These are phyloP conservation scores for Pleurotus salmoneostramineus DNA, from an alignment of 768 basidiomycete genomes.

Conservation along the genomic window DNA sequence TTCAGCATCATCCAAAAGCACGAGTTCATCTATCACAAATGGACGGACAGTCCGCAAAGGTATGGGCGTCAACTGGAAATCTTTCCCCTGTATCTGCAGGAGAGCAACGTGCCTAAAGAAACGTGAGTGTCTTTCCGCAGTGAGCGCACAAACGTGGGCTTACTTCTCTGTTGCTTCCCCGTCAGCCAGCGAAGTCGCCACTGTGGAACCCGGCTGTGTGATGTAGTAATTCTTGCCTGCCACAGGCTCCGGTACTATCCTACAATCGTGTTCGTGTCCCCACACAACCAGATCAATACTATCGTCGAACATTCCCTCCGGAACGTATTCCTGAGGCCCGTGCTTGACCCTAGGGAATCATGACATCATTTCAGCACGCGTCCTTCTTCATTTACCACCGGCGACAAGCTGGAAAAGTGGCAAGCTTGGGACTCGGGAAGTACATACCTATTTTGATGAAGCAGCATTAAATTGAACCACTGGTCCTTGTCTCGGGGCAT, in stretches of 20 bases:
- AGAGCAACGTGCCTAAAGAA: conserved; percentile 81
- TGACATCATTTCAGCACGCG: neutral
- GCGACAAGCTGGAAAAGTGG: neutral
- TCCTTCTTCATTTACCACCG: neutral
- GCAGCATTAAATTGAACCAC: conserved; percentile 92
- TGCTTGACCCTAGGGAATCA: conserved; percentile 71
- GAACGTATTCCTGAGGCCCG: conserved; percentile 91
- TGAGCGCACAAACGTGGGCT: neutral
- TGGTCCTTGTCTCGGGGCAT: conserved; percentile 88
- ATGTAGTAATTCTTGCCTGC: conserved; percentile 91
- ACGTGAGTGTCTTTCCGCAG: conserved; percentile 1
- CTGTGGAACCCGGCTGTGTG: conserved; percentile 90
- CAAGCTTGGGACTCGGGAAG: neutral
- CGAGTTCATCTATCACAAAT: conserved; percentile 83
- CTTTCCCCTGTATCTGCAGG: conserved; percentile 81
- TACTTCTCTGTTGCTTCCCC: conserved; percentile 93
- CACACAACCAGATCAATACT: conserved; percentile 90
- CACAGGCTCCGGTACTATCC: conserved; percentile 86
- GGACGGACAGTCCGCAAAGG: conserved; percentile 90
- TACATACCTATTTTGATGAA: conserved; percentile 93
- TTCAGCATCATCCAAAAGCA: conserved; percentile 73
- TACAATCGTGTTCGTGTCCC: conserved; percentile 99
- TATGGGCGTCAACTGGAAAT: conserved; percentile 83
- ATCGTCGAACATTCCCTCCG: conserved; percentile 97
- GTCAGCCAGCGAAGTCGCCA: conserved; percentile 92